Base-by-base conservation (phyloP, 2,329 filamentous ascomycete species). In the Geoglossum cookeanum region DNA sequence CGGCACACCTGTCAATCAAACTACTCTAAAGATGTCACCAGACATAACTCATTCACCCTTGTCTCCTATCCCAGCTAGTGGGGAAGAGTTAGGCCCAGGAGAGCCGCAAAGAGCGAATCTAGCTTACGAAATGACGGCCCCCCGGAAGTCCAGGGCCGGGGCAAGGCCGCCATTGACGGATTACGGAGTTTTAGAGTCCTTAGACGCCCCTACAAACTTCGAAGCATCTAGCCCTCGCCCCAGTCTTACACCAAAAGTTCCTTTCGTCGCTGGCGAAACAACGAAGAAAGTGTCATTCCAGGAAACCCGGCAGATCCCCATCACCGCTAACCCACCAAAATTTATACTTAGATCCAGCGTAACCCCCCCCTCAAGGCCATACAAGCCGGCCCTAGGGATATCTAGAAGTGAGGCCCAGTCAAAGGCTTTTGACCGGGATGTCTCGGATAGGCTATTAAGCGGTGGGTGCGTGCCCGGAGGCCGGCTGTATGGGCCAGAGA, bases 251-350 rank as follows among this genome's bases (percentile, higher is more conserved):
- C 17, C 33, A 32, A n/a, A n/a, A 33, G 29, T 1, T 13, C 13
- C 42, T 9, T 22, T 45, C 9, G 42, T 11, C n/a, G n/a, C 11
- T 1, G 37, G n/a, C 15, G 49, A 35, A 17, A 35, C 15, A 13
- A n/a, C 32, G 33, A 33, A 53, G 49, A 53, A 53, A 53, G 49
- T 53, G n/a, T 53, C 49, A n/a, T 53, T 53, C 37, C 49, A 53
- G 33, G 49, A 53, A 9, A 17, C 49, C 8, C 30, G 49, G 11
- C 49, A 53, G 8, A 53, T 3, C 33, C 49, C 5, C 1, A 9
- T n/a, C 37, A 3, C 3, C 42, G 42, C 15, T 7, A 7, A 45
- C 22, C 13, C 42, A 45, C 42, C 42, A 22, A 45, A 45, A 45
- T 45, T 45, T 37, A 53, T 11, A 17, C 27, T 51, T 13, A 35